Base-by-base conservation (phyloP, 208 protist genomes). In the Trypanosoma vivax region DNA sequence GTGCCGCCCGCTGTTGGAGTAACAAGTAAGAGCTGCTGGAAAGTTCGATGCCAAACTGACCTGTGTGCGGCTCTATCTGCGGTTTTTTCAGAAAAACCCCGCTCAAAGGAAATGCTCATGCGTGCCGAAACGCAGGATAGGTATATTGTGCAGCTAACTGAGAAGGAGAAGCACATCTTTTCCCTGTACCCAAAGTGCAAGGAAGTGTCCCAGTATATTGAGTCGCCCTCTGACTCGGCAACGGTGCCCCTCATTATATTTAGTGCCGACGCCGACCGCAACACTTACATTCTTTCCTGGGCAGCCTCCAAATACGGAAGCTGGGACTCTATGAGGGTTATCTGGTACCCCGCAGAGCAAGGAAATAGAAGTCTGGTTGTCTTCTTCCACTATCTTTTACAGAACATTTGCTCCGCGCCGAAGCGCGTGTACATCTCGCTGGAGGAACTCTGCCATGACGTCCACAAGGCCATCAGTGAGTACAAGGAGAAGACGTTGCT, bases 41-140 rank as follows among this genome's bases (percentile, higher is more conserved):
- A 34, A 4, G 65, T 81, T 16, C 76, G 81, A 16, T 93, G 82
- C 54, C 81, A 88, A 56, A 86, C 70, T 41, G 86, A 93, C 54
- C 70, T 90, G 19, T 65, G 73, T 35, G 40, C 58, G 30, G 64
- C 82, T 18, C 57, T 90, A 19, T 27, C 35, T n/a, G 50, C 64
- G 11, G 51, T 80, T 13, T 93, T 84, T 38, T 41, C 52, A 11
- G 72, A 86, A 50, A 42, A 48, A 6, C 42, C 49, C 23, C 41
- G 46, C 13, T 37, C 60, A 18, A 38, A 56, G 42, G 49, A 52
- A n/a, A n/a, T 43, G 28, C 6, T 39, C 18, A 29, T 24, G 28
- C 23, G 31, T 1, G 50, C 43, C 3, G 35, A 25, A 5, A 39
- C 16, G 38, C 5, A 50, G 31, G 50, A 57, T 13, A 41, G 25